Percentiles rank a stretch among this genome's conserved stretches.
These are phyloP conservation scores for Xylaria sp. DNA, from an alignment of 495 filamentous ascomycete genomes.

Conservation along the genomic window DNA sequence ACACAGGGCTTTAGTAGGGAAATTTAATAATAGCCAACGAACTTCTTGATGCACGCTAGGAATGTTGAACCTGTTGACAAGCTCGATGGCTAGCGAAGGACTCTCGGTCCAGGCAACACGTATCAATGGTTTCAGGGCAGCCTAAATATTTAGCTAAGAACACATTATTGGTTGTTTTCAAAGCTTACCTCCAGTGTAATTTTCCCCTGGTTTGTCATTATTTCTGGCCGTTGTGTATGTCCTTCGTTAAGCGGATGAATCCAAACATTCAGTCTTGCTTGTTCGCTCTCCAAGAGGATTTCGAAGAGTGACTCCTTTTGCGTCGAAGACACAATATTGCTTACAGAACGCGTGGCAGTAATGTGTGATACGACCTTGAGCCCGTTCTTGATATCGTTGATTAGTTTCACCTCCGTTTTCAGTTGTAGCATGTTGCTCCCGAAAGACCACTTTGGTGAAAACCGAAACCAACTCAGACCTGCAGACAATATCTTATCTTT, in stretches of 20 bases:
- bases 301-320: conserved; percentile 81
- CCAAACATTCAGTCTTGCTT: conserved; percentile 85
- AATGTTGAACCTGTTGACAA: conserved; percentile 79
- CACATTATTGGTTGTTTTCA: background rate
- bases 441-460: conserved; percentile 89
- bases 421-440: conserved; percentile 92
- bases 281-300: conserved; percentile 83
- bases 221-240: conserved; percentile 39
- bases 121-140: conserved; percentile 65
- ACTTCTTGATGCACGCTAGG: conserved; percentile 74
- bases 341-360: conserved; percentile 61
- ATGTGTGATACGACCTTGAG: conserved; percentile 64
- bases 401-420: conserved; percentile 85
- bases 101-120: conserved; percentile 85
- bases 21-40: conserved; percentile 77
- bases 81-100: conserved; percentile 82
- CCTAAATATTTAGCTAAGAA: conserved; percentile 43
- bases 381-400: conserved; percentile 74
- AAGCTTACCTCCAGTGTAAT: conserved; percentile 58
- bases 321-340: conserved; percentile 69
- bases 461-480: conserved; percentile 85
- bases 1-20: conserved; percentile 77
- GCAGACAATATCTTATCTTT: conserved; percentile 90
- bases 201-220: conserved; percentile 42
- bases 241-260: conserved; percentile 78